A percentile compares a stretch with the other conserved stretches of the same genome.
phyloP scores from a whole-genome alignment of 805 yeast genomes.

The Candida sithepensis region DNA sequence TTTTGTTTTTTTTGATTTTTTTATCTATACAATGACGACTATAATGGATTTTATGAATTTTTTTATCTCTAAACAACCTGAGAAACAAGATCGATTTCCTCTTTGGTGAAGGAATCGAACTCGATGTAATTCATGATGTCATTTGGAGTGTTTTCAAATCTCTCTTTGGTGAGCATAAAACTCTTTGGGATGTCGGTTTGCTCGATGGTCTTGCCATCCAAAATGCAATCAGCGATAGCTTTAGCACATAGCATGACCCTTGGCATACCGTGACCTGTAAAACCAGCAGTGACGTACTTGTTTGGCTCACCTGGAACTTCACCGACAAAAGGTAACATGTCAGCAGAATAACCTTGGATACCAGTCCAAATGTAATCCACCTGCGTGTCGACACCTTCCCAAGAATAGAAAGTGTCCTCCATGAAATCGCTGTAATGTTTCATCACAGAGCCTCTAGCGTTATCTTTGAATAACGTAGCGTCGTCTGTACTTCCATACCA shows the following conservation, averaged over 20 bases:
- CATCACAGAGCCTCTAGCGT: conserved; percentile 7
- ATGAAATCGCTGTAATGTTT: conserved; percentile 29
- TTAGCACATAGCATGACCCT: conserved; percentile 39
- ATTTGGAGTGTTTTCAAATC: conserved; percentile 16
- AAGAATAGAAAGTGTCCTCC: conserved; percentile 30
- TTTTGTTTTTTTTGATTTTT: not conserved
- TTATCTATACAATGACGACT: too few species aligned
- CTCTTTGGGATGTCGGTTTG: conserved; percentile 18
- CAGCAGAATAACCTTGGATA: conserved; percentile 43
- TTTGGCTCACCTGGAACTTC: conserved; percentile 30
- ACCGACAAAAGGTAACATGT: conserved; percentile 41
- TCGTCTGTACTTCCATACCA: conserved; percentile 33
- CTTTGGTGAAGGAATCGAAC: not conserved
- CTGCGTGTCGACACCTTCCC: conserved; percentile 28
- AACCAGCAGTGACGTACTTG: conserved; percentile 43
- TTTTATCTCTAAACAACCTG: not conserved
- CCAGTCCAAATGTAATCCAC: conserved; percentile 40
- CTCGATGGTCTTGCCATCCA: conserved; percentile 1
- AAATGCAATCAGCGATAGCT: conserved; percentile 31
- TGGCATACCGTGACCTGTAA: conserved; percentile 53
- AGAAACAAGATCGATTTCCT: not conserved
- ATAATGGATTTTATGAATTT: not conserved
- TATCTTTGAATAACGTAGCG: conserved; percentile 23
- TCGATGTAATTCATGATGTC: conserved; percentile 7
- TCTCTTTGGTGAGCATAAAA: conserved; percentile 19